Conservation (phyloP, 1,284 basidiomycete species). For the Testicularia cyperi region DNA sequence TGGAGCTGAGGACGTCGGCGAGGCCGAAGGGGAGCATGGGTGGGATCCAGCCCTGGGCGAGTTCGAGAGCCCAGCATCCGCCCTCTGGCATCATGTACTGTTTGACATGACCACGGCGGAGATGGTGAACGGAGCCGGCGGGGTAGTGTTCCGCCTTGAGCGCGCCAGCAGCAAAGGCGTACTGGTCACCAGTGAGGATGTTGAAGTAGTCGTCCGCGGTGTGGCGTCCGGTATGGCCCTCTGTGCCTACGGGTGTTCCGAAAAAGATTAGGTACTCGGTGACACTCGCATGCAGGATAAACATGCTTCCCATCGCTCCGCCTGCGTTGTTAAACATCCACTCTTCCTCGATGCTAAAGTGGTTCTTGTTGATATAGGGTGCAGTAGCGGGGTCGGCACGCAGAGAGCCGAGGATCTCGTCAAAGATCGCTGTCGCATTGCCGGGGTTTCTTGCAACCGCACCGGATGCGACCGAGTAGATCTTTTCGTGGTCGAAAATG, state of each 20-base stretch:
- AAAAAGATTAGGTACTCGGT: slow-evolving; percentile 79
- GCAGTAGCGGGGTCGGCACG: slow-evolving; percentile 43
- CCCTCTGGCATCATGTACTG: slow-evolving; percentile 97
- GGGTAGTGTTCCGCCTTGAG: slow-evolving; percentile 80
- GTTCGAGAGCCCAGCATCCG: slow-evolving; percentile 86
- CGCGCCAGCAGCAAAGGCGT: slow-evolving; percentile 79
- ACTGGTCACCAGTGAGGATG: slow-evolving; percentile 88
- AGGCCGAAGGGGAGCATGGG: slow-evolving; percentile 77
- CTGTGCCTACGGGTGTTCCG: slow-evolving; percentile 91
- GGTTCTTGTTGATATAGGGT: slow-evolving; percentile 49
- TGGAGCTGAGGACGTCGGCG: slow-evolving; percentile 81
- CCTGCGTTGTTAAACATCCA: slow-evolving; percentile 99
- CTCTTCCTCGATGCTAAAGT: slow-evolving; percentile 65
- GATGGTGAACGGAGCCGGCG: slow-evolving; percentile 79
- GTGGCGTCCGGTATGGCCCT: slow-evolving; percentile 91
- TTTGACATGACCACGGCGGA: slow-evolving; percentile 80
- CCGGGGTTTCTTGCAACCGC: slow-evolving; percentile 45
- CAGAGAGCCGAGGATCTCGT: slow-evolving; percentile 48
- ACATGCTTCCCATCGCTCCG: slow-evolving; percentile 97
- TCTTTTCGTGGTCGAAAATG: slow-evolving; percentile 51
- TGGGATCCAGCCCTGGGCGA: slow-evolving; percentile 71
- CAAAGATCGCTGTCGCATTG: slow-evolving; percentile 51
- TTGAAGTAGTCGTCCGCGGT: slow-evolving; percentile 96
- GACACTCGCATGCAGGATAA: slow-evolving; percentile 90
- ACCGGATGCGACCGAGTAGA: slow-evolving; percentile 41